Evolutionary conservation across 805 yeast genomes (phyloP).

Genomic region (Ogataea haglerorum): DNA sequence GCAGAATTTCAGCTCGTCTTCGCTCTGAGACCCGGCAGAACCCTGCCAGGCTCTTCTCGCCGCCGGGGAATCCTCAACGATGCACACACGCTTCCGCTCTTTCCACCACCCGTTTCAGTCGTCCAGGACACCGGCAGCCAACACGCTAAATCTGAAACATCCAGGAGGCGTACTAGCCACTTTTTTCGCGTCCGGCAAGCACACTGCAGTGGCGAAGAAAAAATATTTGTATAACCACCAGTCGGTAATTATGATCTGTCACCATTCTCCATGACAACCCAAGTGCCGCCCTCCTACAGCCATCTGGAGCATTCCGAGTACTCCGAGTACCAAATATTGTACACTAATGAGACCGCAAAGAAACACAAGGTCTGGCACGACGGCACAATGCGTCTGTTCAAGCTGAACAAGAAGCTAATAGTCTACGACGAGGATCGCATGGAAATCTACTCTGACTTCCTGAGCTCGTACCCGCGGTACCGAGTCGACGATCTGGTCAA

Average conservation of each 20-base stretch:
- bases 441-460: slow-evolving; percentile 28
- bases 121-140: not conserved
- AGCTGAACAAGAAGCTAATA: slow-evolving; percentile 46
- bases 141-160: slow-evolving; percentile 14
- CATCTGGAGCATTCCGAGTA: slow-evolving; percentile 37
- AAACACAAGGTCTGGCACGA: slow-evolving; percentile 52
- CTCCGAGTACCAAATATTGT: slow-evolving; percentile 45
- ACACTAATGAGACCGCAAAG: slow-evolving; percentile 43
- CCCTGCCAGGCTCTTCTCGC: not conserved
- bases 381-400: slow-evolving; percentile 44
- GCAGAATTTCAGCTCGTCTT: too few relatives aligned
- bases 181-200: slow-evolving; percentile 7
- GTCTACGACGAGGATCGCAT: slow-evolving; percentile 34
- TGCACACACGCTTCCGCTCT: not conserved
- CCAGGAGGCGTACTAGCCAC: slow-evolving; percentile 12
- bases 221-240: slow-evolving; percentile 1
- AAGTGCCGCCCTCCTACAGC: slow-evolving; percentile 16
- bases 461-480: slow-evolving; percentile 30
- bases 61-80: not conserved
- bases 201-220: not conserved
- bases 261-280: slow-evolving; percentile 10
- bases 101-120: not conserved
- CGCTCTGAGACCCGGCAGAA: too few relatives aligned
- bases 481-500: slow-evolving; percentile 32
- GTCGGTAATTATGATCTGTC: slow-evolving; percentile 6